Conservation (phyloP, 306 rosid genomes). For the Mimosa bimucronata region DNA sequence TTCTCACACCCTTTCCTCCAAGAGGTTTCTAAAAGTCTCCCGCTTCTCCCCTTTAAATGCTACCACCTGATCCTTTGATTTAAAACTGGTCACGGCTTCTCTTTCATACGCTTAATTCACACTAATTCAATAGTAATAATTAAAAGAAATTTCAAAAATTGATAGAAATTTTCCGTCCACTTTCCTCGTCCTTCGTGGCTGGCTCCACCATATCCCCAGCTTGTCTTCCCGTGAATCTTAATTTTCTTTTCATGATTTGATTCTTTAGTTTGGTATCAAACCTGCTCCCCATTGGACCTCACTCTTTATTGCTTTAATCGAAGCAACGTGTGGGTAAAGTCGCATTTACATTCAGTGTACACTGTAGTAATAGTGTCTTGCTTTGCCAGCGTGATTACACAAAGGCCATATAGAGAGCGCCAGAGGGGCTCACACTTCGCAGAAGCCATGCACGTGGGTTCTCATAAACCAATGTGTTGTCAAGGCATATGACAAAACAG, state of each 20-base stretch:
- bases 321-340: neutral
- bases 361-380: neutral
- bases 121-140: no score
- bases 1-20: no score
- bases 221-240: neutral
- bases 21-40: no score
- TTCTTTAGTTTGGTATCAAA: neutral
- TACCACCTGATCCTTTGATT: no score
- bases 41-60: no score
- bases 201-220: neutral
- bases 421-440: no score
- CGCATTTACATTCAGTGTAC: neutral
- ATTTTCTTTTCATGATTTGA: neutral
- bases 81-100: no score
- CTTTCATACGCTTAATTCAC: no score
- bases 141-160: no score
- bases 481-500: no score
- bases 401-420: neutral
- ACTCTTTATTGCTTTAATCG: neutral
- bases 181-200: no score
- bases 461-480: neutral
- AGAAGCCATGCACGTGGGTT: neutral
- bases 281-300: neutral
- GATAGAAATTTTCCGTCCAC: no score
- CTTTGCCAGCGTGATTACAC: neutral